These are phyloP conservation scores for Xylaria grammica DNA, from an alignment of 495 filamentous ascomycete genomes.

Conservation along the genomic window DNA sequence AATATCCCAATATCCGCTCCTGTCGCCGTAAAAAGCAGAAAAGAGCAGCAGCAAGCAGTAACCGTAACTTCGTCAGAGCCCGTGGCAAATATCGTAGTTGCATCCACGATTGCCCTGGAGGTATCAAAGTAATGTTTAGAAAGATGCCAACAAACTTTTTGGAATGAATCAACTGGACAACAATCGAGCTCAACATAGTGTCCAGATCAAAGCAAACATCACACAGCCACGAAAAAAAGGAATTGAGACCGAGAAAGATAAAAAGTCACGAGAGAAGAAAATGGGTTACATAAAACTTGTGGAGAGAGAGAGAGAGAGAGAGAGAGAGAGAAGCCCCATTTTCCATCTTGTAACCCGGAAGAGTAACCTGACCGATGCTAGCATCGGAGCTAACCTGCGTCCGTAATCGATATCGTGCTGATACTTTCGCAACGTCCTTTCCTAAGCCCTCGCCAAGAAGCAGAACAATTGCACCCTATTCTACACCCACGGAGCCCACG, in stretches of 20 bases:
- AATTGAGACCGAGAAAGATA: constrained; percentile 23
- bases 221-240: constrained; percentile 39
- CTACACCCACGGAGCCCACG: not conserved
- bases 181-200: constrained; percentile 37
- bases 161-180: constrained; percentile 30
- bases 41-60: constrained; percentile 24
- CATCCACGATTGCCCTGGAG: constrained; percentile 39
- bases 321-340: constrained; percentile 25
- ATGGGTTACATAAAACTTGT: constrained; percentile 31
- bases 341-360: constrained; percentile 29
- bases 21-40: constrained; percentile 22
- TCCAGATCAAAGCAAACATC: constrained; percentile 33
- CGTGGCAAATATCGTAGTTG: constrained; percentile 29
- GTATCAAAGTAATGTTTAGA: constrained; percentile 41
- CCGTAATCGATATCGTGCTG: constrained; percentile 15
- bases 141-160: constrained; percentile 42
- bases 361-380: constrained; percentile 23
- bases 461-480: constrained; percentile 13
- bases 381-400: constrained; percentile 14
- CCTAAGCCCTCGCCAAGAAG: constrained; percentile 17
- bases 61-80: constrained; percentile 38
- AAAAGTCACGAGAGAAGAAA: constrained; percentile 30
- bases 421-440: constrained; percentile 10
- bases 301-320: constrained; percentile 30
- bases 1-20: constrained; percentile 17